Conservation (phyloP, 352 stramenopile genomes). For the Phytophthora litchii region DNA sequence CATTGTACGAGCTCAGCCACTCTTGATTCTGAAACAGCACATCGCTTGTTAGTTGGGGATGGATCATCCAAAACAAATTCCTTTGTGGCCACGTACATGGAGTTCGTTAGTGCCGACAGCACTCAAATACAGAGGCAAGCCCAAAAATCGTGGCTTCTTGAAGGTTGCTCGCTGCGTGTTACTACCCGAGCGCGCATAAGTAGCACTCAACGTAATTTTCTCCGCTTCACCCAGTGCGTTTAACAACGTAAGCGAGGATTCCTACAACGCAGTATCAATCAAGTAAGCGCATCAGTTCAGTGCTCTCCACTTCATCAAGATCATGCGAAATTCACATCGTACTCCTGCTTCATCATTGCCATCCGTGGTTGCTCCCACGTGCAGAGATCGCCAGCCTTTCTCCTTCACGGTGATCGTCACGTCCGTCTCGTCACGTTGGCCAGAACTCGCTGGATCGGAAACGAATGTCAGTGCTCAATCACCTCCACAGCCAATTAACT, state of each 20-base stretch:
- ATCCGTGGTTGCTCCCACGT: conserved; percentile 85
- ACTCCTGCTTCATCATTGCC: conserved; percentile 86
- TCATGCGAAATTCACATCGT: conserved; percentile 3
- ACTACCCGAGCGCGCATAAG: conserved; percentile 85
- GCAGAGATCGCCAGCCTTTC: conserved; percentile 85
- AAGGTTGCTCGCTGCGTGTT: conserved; percentile 86
- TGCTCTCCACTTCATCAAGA: neutral
- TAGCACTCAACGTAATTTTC: conserved; percentile 80
- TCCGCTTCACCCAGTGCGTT: conserved; percentile 87
- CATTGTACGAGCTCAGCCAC: conserved; percentile 88
- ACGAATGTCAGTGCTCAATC: conserved; percentile 6
- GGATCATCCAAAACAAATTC: neutral
- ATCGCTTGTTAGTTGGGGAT: neutral
- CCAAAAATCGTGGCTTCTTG: conserved; percentile 88
- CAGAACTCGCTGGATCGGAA: conserved; percentile 59
- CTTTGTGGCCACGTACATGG: conserved; percentile 43
- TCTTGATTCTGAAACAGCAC: conserved; percentile 69
- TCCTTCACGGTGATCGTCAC: conserved; percentile 90
- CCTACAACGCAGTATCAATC: conserved; percentile 35
- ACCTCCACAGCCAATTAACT: neutral
- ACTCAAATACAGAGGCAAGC: conserved; percentile 79
- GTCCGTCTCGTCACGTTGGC: conserved; percentile 77
- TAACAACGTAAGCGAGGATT: conserved; percentile 84
- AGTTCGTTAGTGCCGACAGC: conserved; percentile 81
- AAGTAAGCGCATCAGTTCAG: conserved; percentile 8